Conservation (phyloP, 805 yeast species). For the Helenozyma baotianmanensis region DNA sequence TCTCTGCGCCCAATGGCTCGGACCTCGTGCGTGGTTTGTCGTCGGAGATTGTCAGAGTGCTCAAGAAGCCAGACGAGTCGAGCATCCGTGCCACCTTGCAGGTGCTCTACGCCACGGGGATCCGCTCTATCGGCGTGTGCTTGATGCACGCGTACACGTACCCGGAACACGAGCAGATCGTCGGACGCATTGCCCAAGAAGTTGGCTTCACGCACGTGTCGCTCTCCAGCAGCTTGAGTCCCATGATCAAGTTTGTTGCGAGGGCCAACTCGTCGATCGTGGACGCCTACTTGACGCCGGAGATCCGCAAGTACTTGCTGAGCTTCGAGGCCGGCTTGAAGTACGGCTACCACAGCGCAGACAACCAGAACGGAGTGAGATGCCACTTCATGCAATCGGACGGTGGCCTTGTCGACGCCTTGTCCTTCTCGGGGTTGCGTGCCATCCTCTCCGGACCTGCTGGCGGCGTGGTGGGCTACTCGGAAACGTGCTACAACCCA, state of each 20-base stretch:
- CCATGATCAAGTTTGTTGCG: constrained; percentile 42
- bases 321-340: constrained; percentile 38
- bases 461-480: constrained; percentile 94
- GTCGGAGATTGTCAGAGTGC: constrained; percentile 29
- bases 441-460: constrained; percentile 96
- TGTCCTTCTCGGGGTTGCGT: constrained; percentile 76
- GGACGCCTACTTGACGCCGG: constrained; percentile 41
- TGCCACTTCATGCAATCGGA: constrained; percentile 94
- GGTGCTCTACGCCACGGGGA: constrained; percentile 18
- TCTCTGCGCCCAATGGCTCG: constrained; percentile 18
- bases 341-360: constrained; percentile 27
- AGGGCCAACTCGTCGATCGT: constrained; percentile 40
- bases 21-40: constrained; percentile 34
- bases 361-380: constrained; percentile 40
- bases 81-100: constrained; percentile 21
- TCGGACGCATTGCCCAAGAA: constrained; percentile 31
- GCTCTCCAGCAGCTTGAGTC: constrained; percentile 36
- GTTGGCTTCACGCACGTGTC: constrained; percentile 37
- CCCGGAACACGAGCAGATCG: constrained; percentile 33
- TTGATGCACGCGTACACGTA: constrained; percentile 38
- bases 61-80: constrained; percentile 28
- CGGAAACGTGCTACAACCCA: constrained; percentile 63
- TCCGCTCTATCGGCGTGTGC: constrained; percentile 27
- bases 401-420: constrained; percentile 88
- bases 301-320: constrained; percentile 29